Evolutionary conservation across 345 rosid species (phyloP).

Genomic region (Arabis hirsuta): DNA sequence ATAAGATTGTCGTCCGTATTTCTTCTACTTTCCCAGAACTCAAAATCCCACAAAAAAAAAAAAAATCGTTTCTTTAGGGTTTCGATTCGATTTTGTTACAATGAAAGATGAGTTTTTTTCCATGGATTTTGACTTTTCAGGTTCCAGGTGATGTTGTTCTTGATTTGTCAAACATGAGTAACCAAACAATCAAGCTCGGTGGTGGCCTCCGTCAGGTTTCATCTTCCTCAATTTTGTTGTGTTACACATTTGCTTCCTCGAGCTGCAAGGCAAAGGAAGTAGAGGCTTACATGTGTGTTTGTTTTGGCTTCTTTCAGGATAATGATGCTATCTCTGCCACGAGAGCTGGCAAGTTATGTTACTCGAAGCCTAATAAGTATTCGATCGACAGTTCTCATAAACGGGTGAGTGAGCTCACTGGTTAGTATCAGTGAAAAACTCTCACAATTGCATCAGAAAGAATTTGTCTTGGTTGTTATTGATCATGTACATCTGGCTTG

Average conservation of each 20-base stretch:
- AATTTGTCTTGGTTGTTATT: not conserved
- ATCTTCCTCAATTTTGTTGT: not conserved
- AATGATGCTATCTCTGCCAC: conserved; percentile 65
- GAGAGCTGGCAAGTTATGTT: conserved; percentile 76
- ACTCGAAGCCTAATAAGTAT: conserved; percentile 56
- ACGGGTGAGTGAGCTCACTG: conserved; percentile 68
- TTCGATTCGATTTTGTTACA: not conserved
- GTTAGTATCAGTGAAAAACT: too few relatives aligned
- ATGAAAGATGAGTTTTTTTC: not conserved
- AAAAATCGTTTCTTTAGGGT: not conserved
- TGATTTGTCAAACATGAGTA: conserved; percentile 69
- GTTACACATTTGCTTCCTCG: not conserved
- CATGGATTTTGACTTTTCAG: conserved; percentile 45
- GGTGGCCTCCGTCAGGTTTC: conserved; percentile 87
- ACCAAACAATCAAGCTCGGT: conserved; percentile 85
- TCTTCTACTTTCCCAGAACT: not conserved
- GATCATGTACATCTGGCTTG: not conserved
- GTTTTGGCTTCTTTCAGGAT: conserved; percentile 51
- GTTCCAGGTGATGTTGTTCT: conserved; percentile 88
- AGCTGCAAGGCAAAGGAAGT: not conserved
- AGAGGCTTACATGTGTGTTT: conserved; percentile 22
- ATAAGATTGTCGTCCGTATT: conserved; percentile 59
- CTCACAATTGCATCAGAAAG: too few relatives aligned
- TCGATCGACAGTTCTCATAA: conserved; percentile 72
- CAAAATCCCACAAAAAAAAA: too few relatives aligned